Evolutionary conservation across 805 yeast genomes (phyloP).

Genomic region (Cyberlindnera suaveolens): DNA sequence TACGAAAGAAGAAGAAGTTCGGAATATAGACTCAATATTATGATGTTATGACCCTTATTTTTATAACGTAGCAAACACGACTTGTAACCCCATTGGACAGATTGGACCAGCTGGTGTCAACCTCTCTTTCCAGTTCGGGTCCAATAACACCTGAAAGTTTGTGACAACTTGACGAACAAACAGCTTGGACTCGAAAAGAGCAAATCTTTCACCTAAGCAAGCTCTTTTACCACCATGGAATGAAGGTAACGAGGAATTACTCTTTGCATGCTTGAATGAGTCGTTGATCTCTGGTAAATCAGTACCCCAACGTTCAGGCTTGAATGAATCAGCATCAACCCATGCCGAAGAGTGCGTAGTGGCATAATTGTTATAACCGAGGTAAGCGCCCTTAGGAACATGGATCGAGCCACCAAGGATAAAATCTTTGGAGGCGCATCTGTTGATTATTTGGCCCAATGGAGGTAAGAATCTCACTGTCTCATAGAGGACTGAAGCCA

Average conservation of each 20-base stretch:
- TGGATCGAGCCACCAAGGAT: constrained; percentile 35
- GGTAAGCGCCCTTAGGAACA: constrained; percentile 45
- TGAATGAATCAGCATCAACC: constrained; percentile 40
- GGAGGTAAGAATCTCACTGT: constrained; percentile 50
- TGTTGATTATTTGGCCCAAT: constrained; percentile 47
- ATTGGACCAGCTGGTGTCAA: constrained; percentile 57
- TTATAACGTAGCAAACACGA: constrained; percentile 1
- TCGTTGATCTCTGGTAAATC: constrained; percentile 30
- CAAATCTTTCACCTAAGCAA: constrained; percentile 55
- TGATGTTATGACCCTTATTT: neutral
- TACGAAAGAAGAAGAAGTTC: constrained; percentile 16
- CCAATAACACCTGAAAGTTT: constrained; percentile 31
- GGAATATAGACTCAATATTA: constrained; percentile 1
- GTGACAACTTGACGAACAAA: constrained; percentile 32
- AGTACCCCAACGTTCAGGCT: constrained; percentile 48
- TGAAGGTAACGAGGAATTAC: constrained; percentile 40
- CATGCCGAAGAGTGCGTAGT: constrained; percentile 43
- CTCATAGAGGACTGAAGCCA: constrained; percentile 37
- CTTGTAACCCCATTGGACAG: constrained; percentile 35
- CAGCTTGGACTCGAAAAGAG: constrained; percentile 38
- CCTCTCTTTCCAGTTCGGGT: constrained; percentile 40
- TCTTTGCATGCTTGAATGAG: constrained; percentile 38
- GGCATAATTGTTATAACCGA: constrained; percentile 50
- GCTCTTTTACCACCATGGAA: constrained; percentile 59
- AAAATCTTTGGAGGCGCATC: constrained; percentile 34